phyloP scores from a whole-genome alignment of 2,329 filamentous ascomycete genomes.

The Penicillium palitans region DNA sequence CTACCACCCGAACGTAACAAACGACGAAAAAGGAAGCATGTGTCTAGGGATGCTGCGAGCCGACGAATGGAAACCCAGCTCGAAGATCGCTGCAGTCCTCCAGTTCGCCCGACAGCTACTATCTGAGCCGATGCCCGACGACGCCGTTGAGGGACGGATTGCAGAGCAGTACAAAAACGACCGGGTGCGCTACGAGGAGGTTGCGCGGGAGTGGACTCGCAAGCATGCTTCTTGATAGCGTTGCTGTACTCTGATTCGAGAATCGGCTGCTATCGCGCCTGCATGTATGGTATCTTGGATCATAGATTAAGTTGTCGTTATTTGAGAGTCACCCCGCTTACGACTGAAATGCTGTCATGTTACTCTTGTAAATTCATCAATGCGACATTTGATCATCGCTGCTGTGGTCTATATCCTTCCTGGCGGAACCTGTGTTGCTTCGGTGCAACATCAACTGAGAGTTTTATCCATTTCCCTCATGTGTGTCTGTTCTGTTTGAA shows the following conservation, averaged over 20 bases:
- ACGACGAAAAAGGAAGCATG: slow-evolving; percentile 81
- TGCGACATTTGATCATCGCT: neutral
- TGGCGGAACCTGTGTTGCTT: neutral
- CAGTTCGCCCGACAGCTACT: slow-evolving; percentile 74
- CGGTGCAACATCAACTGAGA: neutral
- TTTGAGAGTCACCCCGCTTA: slow-evolving; percentile 6
- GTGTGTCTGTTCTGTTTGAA: neutral
- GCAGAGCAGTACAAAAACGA: slow-evolving; percentile 79
- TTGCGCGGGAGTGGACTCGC: slow-evolving; percentile 70
- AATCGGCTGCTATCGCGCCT: neutral
- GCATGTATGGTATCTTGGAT: neutral
- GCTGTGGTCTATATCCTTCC: neutral
- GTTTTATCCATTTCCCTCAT: neutral
- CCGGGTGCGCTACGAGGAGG: slow-evolving; percentile 69
- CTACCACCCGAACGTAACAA: slow-evolving; percentile 93
- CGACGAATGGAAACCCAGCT: slow-evolving; percentile 90
- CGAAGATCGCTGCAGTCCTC: slow-evolving; percentile 72
- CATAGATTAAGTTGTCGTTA: neutral
- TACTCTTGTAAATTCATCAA: slow-evolving; percentile 1
- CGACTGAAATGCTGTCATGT: slow-evolving; percentile 14
- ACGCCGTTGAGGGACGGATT: slow-evolving; percentile 82
- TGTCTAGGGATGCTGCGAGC: slow-evolving; percentile 80
- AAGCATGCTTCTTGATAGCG: slow-evolving; percentile 63
- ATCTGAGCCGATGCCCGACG: slow-evolving; percentile 79
- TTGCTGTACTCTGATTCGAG: neutral